phyloP scores from a whole-genome alignment of 768 basidiomycete species.

The Suillus alpinus region DNA sequence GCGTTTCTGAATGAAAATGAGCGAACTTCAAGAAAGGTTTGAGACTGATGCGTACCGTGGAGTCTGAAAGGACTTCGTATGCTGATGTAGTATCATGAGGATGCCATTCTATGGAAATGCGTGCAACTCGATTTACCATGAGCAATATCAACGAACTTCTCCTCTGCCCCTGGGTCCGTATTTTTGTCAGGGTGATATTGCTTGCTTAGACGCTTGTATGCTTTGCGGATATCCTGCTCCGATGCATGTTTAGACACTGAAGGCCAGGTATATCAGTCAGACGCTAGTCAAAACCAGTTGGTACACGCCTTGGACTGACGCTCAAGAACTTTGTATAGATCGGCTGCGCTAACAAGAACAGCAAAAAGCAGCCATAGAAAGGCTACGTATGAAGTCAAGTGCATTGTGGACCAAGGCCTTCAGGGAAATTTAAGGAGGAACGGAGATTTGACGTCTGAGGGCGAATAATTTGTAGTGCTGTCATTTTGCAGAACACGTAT shows the following conservation, averaged over 20 bases:
- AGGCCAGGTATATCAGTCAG: conserved; percentile 19
- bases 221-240: conserved; percentile 86
- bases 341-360: conserved; percentile 46
- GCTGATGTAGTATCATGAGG: conserved; percentile 41
- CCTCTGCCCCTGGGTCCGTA: conserved; percentile 76
- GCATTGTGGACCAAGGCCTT: conserved; percentile 17
- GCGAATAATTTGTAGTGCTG: conserved; percentile 2
- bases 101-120: neutral
- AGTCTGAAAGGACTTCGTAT: conserved; percentile 92
- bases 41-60: conserved; percentile 48
- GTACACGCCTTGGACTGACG: conserved; percentile 52
- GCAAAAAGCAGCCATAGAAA: conserved; percentile 33
- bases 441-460: neutral
- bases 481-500: conserved; percentile 25
- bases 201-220: conserved; percentile 86
- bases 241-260: conserved; percentile 73
- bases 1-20: conserved; percentile 61
- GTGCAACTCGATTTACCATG: conserved; percentile 53
- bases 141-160: conserved; percentile 87
- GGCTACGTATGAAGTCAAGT: conserved; percentile 23
- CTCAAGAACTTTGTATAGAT: conserved; percentile 82
- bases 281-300: conserved; percentile 13
- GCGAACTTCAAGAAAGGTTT: neutral
- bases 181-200: conserved; percentile 97
- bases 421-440: neutral